A percentile compares a stretch with the other conserved stretches of the same genome.
phyloP scores from a whole-genome alignment of 331 rosid genomes.

The Pyrus hybrid region DNA sequence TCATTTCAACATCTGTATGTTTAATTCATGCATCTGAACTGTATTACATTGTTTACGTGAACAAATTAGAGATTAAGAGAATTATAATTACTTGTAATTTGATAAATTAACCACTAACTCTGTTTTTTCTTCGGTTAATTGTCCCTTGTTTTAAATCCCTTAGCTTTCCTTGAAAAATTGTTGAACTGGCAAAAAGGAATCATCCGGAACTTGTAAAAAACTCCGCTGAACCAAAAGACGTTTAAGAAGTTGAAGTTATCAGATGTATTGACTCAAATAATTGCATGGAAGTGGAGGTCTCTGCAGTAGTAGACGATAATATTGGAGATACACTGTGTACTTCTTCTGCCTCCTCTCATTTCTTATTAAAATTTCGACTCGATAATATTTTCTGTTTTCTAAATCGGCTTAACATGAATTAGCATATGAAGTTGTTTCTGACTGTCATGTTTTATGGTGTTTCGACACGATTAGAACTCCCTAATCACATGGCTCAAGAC shows the following conservation, averaged over 20 bases:
- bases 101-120: background rate
- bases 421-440: background rate
- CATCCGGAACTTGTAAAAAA: background rate
- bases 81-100: background rate
- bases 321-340: conserved; percentile 22
- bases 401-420: too few species aligned
- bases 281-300: conserved; percentile 15
- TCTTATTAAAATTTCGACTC: background rate
- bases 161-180: conserved; percentile 52
- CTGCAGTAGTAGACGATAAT: conserved; percentile 6
- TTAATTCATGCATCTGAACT: background rate
- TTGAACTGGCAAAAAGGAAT: conserved; percentile 21
- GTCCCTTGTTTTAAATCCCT: background rate
- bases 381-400: too few species aligned
- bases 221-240: conserved; percentile 2
- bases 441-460: background rate
- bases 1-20: background rate
- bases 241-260: background rate
- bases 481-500: conserved; percentile 13
- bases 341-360: background rate
- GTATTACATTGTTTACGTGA: background rate
- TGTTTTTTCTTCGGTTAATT: background rate
- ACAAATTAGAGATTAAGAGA: background rate
- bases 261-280: background rate
- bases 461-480: conserved; percentile 6